Conservation (phyloP, 164 flowering plant species). For the Dillenia suffruticosa region DNA sequence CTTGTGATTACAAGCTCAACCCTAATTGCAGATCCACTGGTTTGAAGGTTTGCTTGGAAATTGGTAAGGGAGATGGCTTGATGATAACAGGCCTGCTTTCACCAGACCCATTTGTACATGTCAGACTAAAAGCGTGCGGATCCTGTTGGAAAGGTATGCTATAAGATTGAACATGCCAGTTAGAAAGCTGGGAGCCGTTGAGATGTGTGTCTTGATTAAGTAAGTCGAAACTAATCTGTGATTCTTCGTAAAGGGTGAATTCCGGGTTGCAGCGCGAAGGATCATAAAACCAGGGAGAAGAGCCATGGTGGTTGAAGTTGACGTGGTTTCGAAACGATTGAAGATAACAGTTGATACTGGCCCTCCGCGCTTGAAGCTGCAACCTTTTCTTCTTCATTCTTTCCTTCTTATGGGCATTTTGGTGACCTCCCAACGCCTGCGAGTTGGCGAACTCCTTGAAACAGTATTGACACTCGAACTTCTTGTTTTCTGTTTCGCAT, state of each 20-base stretch:
- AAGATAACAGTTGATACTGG: conserved; percentile 55
- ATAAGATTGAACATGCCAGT: conserved; percentile 15
- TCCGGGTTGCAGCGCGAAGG: conserved; percentile 29
- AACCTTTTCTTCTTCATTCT: conserved; percentile 77
- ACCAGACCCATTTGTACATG: conserved; percentile 20
- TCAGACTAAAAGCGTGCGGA: conserved; percentile 25
- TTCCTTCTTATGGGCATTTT: conserved; percentile 96
- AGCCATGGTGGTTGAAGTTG: conserved; percentile 16
- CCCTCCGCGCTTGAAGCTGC: conserved; percentile 78
- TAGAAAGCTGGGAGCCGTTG: conserved; percentile 16
- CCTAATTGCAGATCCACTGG: conserved; percentile 52
- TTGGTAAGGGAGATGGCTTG: conserved; percentile 26
- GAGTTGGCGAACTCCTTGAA: conserved; percentile 78
- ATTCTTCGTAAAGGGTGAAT: conserved; percentile 34
- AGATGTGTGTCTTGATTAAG: conserved; percentile 25
- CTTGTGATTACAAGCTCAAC: conserved; percentile 20
- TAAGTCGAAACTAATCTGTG: conserved; percentile 53
- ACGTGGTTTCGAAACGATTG: conserved; percentile 41
- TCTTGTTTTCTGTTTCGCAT: conserved; percentile 33
- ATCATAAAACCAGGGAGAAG: conserved; percentile 36
- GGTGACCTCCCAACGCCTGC: conserved; percentile 97
- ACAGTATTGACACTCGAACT: conserved; percentile 80
- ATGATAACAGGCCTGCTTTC: conserved; percentile 15
- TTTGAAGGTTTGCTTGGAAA: conserved; percentile 28
- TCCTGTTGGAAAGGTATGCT: conserved; percentile 25